Evolutionary conservation across 1,284 basidiomycete species (phyloP), one percentile per base, ranked within the genome.

Genomic region (Leccinum holopus): DNA sequence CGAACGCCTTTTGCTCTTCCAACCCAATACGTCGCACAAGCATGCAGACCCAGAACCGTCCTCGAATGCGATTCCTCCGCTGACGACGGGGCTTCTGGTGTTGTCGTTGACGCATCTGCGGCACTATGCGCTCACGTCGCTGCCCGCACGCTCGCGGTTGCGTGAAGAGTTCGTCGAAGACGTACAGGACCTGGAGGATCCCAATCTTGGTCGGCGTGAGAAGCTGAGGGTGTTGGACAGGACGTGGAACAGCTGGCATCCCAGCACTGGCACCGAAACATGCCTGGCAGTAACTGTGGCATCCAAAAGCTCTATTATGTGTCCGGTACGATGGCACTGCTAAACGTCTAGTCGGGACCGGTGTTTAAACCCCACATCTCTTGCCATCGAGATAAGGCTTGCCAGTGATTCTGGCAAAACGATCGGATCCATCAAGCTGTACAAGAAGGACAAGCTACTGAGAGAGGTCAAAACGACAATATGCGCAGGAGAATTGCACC

Each of bases 241-340:
- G 67, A 97, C 97, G 87, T 97, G 95, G 95, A 86, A 90, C 65
- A 89, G 85, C 63, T 97, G 94, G 94, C 30, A 30, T 30, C 30
- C 30, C 30, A 30, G 30, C 30, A 30, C 30, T 30, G 30, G 30
- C 30, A 30, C 30, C 30, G 30, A 30, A 30, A 30, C 30, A 30
- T 30, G 30, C 30, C 8, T 30, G 30, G 30, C 30, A 30, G 30
- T 30, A 30, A 30, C 30, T 30, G 30, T 30, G 30, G 30, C 30
- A 30, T 30, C 30, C 30, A 30, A 30, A 30, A 30, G 30, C 30
- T 30, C 30, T 30, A 30, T 30, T 28, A 28, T 28, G 28, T 28
- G 28, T 28, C 28, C 28, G 28, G 28, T 28, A 28, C 28, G 28
- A 28, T 28, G 28, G 28, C 28, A 28, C 28, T 28, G 28, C 28